These are phyloP conservation scores for Bruguiera parviflora DNA, from an alignment of 345 rosid species.

Conservation along the genomic window DNA sequence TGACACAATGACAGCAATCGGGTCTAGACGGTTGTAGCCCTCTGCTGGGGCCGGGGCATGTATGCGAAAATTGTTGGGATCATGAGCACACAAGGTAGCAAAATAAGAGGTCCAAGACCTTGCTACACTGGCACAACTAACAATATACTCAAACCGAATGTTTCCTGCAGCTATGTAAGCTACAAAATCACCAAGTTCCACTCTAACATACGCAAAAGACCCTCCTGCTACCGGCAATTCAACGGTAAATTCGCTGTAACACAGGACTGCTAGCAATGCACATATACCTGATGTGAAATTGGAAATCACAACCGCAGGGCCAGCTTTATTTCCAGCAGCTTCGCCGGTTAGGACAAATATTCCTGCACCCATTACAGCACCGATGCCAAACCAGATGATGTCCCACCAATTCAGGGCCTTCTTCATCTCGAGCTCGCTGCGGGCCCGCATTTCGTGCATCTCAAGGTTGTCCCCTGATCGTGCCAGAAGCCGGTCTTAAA, in stretches of 20 bases:
- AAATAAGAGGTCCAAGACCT: constrained; percentile 31
- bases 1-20: constrained; percentile 17
- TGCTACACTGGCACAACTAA: constrained; percentile 22
- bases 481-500: constrained; percentile 49
- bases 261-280: constrained; percentile 49
- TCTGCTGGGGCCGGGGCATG: constrained; percentile 11
- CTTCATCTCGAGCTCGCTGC: constrained; percentile 59
- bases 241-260: constrained; percentile 53
- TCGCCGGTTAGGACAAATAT: constrained; percentile 64
- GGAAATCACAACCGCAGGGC: constrained; percentile 52
- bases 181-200: constrained; percentile 27
- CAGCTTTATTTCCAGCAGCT: constrained; percentile 46
- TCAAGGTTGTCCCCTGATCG: constrained; percentile 49
- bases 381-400: constrained; percentile 60
- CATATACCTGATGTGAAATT: constrained; percentile 45
- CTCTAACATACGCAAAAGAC: constrained; percentile 46
- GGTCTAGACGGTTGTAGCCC: constrained; percentile 18
- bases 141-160: constrained; percentile 23
- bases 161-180: constrained; percentile 29
- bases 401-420: constrained; percentile 65
- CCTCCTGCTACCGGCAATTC: constrained; percentile 64
- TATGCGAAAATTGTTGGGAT: constrained; percentile 19
- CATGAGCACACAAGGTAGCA: constrained; percentile 20
- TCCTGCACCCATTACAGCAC: constrained; percentile 59
- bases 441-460: constrained; percentile 40